Conservation (phyloP, 176 grass and related monocot species). For the Elymus sibiricus region DNA sequence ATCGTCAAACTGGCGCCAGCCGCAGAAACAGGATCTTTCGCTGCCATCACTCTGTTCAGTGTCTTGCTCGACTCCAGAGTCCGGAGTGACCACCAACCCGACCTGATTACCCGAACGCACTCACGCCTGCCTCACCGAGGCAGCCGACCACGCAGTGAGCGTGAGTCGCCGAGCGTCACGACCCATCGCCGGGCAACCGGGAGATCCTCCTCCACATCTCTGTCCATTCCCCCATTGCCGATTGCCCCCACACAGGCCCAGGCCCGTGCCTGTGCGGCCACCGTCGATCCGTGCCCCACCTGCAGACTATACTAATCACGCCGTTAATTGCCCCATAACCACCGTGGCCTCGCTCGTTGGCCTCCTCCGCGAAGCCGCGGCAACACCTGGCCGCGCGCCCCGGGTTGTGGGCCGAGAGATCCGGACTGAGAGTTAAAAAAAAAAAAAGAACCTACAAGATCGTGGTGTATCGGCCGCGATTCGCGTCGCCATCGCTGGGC, state of each 20-base stretch:
- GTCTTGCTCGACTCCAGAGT: neutral
- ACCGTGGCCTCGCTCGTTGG: neutral
- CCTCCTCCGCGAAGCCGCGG: neutral
- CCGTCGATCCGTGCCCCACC: neutral
- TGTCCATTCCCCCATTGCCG: neutral
- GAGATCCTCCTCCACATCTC: constrained; percentile 5
- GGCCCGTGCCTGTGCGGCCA: neutral
- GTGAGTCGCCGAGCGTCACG: neutral
- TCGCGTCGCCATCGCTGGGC: neutral
- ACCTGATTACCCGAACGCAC: neutral
- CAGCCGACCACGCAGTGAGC: neutral
- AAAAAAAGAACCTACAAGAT: no score
- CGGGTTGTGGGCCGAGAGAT: neutral
- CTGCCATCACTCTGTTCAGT: neutral
- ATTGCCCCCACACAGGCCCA: neutral
- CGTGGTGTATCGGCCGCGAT: neutral
- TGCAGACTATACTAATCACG: neutral
- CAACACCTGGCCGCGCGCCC: neutral
- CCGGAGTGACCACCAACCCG: neutral
- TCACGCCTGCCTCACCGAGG: neutral
- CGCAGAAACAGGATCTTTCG: neutral
- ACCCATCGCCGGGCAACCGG: neutral
- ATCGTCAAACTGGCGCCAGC: neutral
- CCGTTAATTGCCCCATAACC: neutral
- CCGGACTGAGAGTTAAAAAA: no score